Percentiles rank a stretch among this genome's conserved stretches.
phyloP scores from a whole-genome alignment of 2,329 filamentous ascomycete species.

The Onygenales sp. region DNA sequence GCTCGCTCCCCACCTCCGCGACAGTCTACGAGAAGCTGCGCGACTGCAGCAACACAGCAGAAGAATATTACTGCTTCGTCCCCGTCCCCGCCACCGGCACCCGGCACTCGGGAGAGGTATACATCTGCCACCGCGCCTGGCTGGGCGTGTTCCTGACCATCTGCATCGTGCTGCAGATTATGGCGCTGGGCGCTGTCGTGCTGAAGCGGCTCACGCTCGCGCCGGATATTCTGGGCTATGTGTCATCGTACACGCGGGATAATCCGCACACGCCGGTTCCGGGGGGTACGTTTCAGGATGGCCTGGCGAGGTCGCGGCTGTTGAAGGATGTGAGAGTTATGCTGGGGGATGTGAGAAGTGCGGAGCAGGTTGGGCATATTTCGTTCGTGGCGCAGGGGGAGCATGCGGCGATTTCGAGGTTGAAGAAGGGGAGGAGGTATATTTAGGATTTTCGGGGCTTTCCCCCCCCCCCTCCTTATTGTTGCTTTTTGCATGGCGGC shows the following conservation, averaged over 20 bases:
- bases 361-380: neutral
- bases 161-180: neutral
- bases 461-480: no score
- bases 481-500: no score
- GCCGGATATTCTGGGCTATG: slow-evolving; percentile 1
- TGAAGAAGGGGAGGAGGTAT: neutral
- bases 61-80: neutral
- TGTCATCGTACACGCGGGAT: slow-evolving; percentile 1
- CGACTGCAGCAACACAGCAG: neutral
- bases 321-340: neutral
- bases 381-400: neutral
- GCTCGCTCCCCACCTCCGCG: neutral
- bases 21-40: neutral
- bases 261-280: neutral
- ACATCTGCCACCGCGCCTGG: neutral
- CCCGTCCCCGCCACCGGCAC: neutral
- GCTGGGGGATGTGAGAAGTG: neutral
- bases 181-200: neutral
- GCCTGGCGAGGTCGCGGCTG: neutral
- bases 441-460: neutral
- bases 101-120: neutral
- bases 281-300: neutral
- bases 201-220: neutral
- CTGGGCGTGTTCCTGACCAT: neutral
- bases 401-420: neutral